Conservation (phyloP, 2,329 filamentous ascomycete species). For the Pseudogymnoascus sp. region DNA sequence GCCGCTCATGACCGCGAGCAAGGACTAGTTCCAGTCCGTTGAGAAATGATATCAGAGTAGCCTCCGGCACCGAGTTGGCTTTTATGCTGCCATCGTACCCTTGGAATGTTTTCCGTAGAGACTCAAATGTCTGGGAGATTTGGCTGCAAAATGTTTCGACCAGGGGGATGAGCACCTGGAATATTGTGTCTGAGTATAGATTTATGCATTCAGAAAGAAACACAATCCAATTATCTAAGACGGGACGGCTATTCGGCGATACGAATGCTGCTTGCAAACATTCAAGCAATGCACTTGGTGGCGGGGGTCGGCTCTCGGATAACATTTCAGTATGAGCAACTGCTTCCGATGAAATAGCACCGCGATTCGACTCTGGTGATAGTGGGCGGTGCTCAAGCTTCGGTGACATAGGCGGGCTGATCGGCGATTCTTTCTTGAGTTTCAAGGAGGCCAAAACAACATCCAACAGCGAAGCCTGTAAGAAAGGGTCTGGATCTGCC, state of each 20-base stretch:
- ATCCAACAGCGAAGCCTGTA: slow-evolving; percentile 71
- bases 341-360: slow-evolving; percentile 34
- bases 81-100: slow-evolving; percentile 24
- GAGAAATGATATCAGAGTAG: slow-evolving; percentile 74
- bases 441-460: slow-evolving; percentile 68
- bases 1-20: slow-evolving; percentile 73
- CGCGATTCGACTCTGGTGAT: slow-evolving; percentile 26
- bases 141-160: slow-evolving; percentile 83
- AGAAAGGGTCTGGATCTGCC: slow-evolving; percentile 52
- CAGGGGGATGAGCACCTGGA: slow-evolving; percentile 81
- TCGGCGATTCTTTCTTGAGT: slow-evolving; percentile 40
- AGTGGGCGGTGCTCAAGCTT: slow-evolving; percentile 19
- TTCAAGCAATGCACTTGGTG: slow-evolving; percentile 66
- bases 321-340: slow-evolving; percentile 35
- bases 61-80: slow-evolving; percentile 47
- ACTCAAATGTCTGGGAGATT: slow-evolving; percentile 62
- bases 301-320: slow-evolving; percentile 28
- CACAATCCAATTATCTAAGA: slow-evolving; percentile 84
- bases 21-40: slow-evolving; percentile 88
- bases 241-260: slow-evolving; percentile 60
- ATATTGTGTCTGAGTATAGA: slow-evolving; percentile 74
- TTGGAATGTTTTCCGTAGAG: slow-evolving; percentile 58
- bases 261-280: slow-evolving; percentile 77
- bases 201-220: slow-evolving; percentile 79
- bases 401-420: slow-evolving; percentile 18